Evolutionary conservation across 139 green algal species (phyloP).

Genomic region (Chlorella sp.): DNA sequence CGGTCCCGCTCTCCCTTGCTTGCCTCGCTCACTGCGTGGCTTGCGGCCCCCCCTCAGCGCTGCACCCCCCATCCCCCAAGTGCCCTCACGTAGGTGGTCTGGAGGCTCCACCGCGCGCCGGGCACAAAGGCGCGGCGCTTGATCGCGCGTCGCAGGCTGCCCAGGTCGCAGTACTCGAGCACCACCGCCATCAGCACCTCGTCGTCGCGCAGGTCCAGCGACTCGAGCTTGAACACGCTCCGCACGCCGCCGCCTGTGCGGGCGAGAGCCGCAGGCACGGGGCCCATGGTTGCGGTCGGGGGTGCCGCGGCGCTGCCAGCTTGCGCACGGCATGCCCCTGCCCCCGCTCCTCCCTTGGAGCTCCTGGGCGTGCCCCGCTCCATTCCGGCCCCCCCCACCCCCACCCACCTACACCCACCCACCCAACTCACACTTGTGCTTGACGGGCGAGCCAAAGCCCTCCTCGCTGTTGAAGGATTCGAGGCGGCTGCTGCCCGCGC

Average conservation of each 20-base stretch:
- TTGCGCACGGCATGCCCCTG: too few relatives aligned
- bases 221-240: constrained; percentile 37
- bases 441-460: constrained; percentile 55
- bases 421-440: constrained; percentile 23
- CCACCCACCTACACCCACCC: not conserved
- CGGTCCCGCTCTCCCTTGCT: too few relatives aligned
- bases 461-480: constrained; percentile 60
- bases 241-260: constrained; percentile 26
- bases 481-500: not conserved
- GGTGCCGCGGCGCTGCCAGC: not conserved
- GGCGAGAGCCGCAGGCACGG: not conserved
- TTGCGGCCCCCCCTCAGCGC: too few relatives aligned
- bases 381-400: not conserved
- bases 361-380: too few relatives aligned
- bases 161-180: constrained; percentile 62
- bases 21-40: too few relatives aligned
- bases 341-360: too few relatives aligned
- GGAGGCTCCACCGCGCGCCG: constrained; percentile 37
- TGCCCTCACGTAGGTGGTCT: constrained; percentile 44
- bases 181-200: constrained; percentile 48
- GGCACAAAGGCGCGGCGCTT: constrained; percentile 40
- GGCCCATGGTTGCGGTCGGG: not conserved
- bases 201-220: constrained; percentile 15
- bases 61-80: too few relatives aligned
- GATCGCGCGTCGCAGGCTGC: constrained; percentile 38